Percentiles rank a stretch among this genome's conserved stretches.
Evolutionary conservation across 2,329 filamentous ascomycete genomes (phyloP).

Genomic region (Didymella pomorum): DNA sequence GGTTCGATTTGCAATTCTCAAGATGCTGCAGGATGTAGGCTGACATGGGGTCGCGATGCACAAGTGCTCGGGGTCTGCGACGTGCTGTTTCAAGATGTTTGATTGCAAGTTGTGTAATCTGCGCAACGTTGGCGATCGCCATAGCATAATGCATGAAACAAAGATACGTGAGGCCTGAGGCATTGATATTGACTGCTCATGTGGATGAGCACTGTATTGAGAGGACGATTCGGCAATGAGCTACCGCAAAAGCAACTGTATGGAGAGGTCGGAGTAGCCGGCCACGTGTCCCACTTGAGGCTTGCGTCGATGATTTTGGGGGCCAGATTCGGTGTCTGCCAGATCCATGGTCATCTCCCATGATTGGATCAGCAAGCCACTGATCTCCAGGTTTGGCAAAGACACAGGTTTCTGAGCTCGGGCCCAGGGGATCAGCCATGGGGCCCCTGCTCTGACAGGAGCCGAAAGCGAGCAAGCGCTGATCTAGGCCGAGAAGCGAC

Average conservation of each 20-base stretch:
- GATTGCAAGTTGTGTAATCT: slow-evolving; percentile 20
- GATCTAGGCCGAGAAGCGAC: slow-evolving; percentile 26
- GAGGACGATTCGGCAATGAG: slow-evolving; percentile 28
- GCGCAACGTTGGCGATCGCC: slow-evolving; percentile 16
- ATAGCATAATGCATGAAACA: slow-evolving; percentile 11
- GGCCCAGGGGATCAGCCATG: slow-evolving; percentile 29
- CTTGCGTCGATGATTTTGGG: slow-evolving; percentile 10
- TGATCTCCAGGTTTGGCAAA: slow-evolving; percentile 16
- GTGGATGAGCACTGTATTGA: slow-evolving; percentile 6
- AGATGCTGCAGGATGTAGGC: slow-evolving; percentile 12
- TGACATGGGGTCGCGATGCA: slow-evolving; percentile 11
- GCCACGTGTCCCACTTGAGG: slow-evolving; percentile 16
- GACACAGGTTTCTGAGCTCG: slow-evolving; percentile 25
- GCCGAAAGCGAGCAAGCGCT: slow-evolving; percentile 29
- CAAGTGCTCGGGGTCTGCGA: slow-evolving; percentile 14
- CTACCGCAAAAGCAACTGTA: slow-evolving; percentile 17
- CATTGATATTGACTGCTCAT: slow-evolving; percentile 1
- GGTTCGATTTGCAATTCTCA: slow-evolving; percentile 11
- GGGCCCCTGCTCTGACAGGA: slow-evolving; percentile 29
- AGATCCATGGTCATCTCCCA: slow-evolving; percentile 19
- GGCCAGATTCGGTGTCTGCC: slow-evolving; percentile 10
- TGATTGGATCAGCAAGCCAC: slow-evolving; percentile 19
- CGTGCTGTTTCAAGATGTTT: slow-evolving; percentile 21
- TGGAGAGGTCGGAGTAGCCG: slow-evolving; percentile 16
- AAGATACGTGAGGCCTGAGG: slow-evolving; percentile 1